phyloP scores from a whole-genome alignment of 192 early-diverging fungal genomes.

The Backusella westeae region DNA sequence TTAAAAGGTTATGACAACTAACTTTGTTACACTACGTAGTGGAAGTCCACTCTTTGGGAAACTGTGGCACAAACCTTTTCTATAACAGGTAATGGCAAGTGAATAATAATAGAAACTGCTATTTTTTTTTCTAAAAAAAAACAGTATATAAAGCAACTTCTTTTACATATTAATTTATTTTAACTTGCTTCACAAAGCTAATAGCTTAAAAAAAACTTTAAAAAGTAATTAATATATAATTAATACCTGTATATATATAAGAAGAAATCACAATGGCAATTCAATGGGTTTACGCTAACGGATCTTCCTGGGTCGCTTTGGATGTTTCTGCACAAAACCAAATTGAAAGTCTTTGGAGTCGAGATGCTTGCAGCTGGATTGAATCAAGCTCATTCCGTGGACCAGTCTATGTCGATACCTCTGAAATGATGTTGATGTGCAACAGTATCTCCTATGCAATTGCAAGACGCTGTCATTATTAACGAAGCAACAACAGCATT shows the following conservation, averaged over 20 bases:
- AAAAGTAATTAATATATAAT: background rate
- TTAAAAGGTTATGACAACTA: background rate
- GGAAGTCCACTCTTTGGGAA: background rate
- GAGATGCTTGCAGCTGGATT: background rate
- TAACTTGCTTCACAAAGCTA: background rate
- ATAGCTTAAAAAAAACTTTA: background rate
- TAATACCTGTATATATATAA: background rate
- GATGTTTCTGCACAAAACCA: background rate
- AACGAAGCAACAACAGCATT: background rate
- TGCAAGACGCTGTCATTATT: background rate
- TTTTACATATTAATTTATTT: background rate
- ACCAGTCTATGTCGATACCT: conserved; percentile 11
- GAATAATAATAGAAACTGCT: background rate
- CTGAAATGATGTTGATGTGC: background rate
- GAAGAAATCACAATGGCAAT: background rate
- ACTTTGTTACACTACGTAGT: background rate
- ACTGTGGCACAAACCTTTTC: background rate
- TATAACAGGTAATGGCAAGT: background rate
- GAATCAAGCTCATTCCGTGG: background rate
- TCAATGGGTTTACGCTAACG: conserved; percentile 13
- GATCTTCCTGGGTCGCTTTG: conserved; percentile 7
- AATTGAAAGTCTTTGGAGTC: conserved; percentile 5
- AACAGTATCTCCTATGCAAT: background rate
- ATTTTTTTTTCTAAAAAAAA: background rate
- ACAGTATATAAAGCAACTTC: background rate